These are phyloP conservation scores for Sorghum bicolor DNA, from an alignment of 176 grass and related monocot genomes.

Conservation along the genomic window Sorghum_bicolor_NCBIv3 NC_012870.2:13411001-13411500, in stretches of 20 bases:
- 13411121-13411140: neutral
- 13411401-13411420: conserved; percentile 17
- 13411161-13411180: neutral
- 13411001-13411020: neutral
- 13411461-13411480: conserved; percentile 21
- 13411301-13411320: conserved; percentile 40
- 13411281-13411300: neutral
- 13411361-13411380: neutral
- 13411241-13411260: neutral
- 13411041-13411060: neutral
- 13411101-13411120: neutral
- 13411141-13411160: neutral
- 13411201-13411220: neutral
- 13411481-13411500: neutral
- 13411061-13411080: neutral
- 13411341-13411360: neutral
- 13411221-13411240: neutral
- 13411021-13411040: neutral
- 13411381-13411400: neutral
- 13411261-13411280: neutral
- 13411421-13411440: conserved; percentile 20
- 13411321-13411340: neutral
- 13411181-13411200: neutral
- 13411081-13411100: neutral
- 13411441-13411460: conserved; percentile 34